A percentile compares a stretch with the other conserved stretches of the same genome.
Evolutionary conservation across 345 rosid genomes (phyloP).

Genomic region (Iberis pinnata): DNA sequence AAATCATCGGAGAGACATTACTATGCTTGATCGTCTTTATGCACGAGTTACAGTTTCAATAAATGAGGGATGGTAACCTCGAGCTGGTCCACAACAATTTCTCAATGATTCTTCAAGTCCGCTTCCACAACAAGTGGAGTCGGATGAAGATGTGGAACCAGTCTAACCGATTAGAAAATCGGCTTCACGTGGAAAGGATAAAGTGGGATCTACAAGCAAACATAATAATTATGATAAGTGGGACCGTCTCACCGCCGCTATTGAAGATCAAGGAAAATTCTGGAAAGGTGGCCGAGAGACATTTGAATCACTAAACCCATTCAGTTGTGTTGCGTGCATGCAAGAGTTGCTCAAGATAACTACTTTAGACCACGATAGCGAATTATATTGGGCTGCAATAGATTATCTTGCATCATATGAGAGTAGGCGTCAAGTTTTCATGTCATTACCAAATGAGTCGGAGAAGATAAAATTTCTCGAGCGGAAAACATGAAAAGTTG

Average conservation of each 20-base stretch:
- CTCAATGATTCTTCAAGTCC: not conserved
- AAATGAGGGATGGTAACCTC: slow-evolving; percentile 8
- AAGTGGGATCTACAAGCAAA: not conserved
- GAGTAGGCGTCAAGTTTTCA: too few species aligned
- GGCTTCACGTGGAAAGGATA: not conserved
- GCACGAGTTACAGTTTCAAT: not conserved
- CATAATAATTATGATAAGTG: not conserved
- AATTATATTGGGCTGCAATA: too few species aligned
- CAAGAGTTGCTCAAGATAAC: too few species aligned
- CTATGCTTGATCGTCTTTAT: not conserved
- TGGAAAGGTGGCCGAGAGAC: not conserved
- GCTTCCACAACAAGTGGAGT: not conserved
- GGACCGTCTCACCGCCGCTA: not conserved
- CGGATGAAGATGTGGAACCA: not conserved
- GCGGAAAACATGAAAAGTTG: too few species aligned
- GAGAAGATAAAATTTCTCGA: too few species aligned
- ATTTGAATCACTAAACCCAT: not conserved
- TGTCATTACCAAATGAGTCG: too few species aligned
- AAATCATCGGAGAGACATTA: not conserved
- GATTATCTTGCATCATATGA: too few species aligned
- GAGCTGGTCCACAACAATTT: not conserved
- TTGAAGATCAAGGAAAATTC: not conserved
- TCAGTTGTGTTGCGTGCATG: too few species aligned
- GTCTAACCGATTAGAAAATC: not conserved
- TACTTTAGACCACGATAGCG: too few species aligned